Conservation (phyloP, 495 filamentous ascomycete species). For the Trichocladium antarcticum region DNA sequence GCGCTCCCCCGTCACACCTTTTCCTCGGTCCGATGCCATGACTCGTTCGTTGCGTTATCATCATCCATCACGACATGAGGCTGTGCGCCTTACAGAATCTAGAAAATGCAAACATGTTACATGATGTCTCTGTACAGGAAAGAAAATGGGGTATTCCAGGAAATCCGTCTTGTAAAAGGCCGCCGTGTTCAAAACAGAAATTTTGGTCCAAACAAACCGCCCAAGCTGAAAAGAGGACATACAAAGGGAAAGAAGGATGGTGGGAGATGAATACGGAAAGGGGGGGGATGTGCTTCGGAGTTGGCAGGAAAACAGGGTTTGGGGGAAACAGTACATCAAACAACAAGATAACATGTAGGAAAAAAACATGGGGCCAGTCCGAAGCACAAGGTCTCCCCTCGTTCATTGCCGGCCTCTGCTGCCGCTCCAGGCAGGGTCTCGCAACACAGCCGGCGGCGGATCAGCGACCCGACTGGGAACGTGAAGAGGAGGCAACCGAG, state of each 20-base stretch:
- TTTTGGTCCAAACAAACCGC: too few species aligned
- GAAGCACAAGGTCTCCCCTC: too few species aligned
- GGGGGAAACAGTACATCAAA: too few species aligned
- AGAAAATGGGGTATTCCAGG: background rate
- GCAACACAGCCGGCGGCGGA: background rate
- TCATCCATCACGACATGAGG: conserved; percentile 8
- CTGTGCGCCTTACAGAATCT: conserved; percentile 3
- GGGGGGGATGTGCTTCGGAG: too few species aligned
- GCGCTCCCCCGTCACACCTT: background rate
- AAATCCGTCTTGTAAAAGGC: background rate
- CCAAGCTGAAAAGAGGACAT: too few species aligned
- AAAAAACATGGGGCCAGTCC: background rate
- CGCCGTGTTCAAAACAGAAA: background rate
- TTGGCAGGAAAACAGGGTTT: too few species aligned
- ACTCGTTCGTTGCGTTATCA: background rate
- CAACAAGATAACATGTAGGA: background rate
- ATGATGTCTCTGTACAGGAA: conserved; percentile 2
- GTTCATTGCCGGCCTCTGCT: too few species aligned
- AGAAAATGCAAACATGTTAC: conserved; percentile 4
- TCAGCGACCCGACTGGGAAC: too few species aligned
- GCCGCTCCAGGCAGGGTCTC: too few species aligned
- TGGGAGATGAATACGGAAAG: too few species aligned
- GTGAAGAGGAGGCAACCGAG: background rate
- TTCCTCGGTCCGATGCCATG: background rate
- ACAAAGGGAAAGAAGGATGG: too few species aligned